A percentile compares a stretch with the other conserved stretches of the same genome.
These are phyloP conservation scores for Globisporangium cylindrosporum DNA, from an alignment of 352 stramenopile species.

Conservation along the genomic window DNA sequence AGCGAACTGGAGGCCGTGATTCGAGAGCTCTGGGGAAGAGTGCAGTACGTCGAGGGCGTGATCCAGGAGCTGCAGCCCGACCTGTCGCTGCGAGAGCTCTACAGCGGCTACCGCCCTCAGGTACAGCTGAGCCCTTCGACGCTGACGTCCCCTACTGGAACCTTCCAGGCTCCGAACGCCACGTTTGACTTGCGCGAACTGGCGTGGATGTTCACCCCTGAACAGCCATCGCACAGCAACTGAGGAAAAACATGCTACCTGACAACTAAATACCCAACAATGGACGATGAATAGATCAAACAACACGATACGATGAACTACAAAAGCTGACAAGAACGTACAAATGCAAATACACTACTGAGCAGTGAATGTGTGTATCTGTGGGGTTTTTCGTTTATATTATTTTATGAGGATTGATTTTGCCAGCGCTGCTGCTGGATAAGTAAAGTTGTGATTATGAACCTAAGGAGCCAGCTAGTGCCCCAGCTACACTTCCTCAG, in stretches of 20 bases:
- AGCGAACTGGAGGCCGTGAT: slow-evolving; percentile 49
- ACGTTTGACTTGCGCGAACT: slow-evolving; percentile 19
- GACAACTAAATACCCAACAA: neutral
- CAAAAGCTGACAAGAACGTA: neutral
- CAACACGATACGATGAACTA: neutral
- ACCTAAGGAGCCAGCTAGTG: neutral
- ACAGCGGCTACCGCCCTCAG: slow-evolving; percentile 48
- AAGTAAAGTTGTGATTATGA: neutral
- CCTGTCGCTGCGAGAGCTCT: slow-evolving; percentile 34
- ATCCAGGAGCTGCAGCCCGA: slow-evolving; percentile 34
- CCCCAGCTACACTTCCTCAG: neutral
- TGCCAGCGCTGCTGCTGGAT: neutral
- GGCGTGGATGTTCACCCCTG: slow-evolving; percentile 14
- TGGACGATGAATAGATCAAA: neutral
- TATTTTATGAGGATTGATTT: neutral
- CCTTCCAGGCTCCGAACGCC: slow-evolving; percentile 17
- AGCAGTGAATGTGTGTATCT: neutral
- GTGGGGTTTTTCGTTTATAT: neutral
- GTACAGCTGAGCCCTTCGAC: slow-evolving; percentile 18
- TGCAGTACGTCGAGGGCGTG: slow-evolving; percentile 57
- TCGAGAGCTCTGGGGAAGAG: slow-evolving; percentile 49
- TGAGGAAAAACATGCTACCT: neutral
- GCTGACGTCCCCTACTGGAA: slow-evolving; percentile 5
- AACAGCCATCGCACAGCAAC: slow-evolving; percentile 9
- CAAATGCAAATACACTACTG: neutral